Conservation (phyloP, 176 grass and related monocot species). For the Oryza meyeriana region DNA sequence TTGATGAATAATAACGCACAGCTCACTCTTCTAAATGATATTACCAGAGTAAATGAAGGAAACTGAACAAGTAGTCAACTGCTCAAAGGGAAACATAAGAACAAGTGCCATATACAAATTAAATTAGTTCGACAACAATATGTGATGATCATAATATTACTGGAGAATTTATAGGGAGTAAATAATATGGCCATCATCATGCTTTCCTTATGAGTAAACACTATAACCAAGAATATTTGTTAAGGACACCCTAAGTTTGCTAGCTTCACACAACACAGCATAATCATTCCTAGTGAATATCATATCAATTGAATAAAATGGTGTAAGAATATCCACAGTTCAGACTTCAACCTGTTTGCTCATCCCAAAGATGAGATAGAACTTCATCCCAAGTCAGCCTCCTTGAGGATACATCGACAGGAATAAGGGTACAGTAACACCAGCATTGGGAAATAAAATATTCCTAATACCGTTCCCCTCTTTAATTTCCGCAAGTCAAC, state of each 20-base stretch:
- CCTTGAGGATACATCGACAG: conserved; percentile 35
- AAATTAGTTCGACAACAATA: neutral
- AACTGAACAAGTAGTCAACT: neutral
- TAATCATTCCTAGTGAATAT: conserved; percentile 9
- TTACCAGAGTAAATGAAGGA: neutral
- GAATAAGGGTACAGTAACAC: conserved; percentile 37
- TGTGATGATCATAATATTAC: neutral
- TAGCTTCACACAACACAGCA: conserved; percentile 7
- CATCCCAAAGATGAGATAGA: conserved; percentile 40
- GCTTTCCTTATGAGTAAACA: conserved; percentile 1
- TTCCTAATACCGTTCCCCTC: conserved; percentile 37
- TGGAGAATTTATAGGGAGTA: neutral
- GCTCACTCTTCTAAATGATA: conserved; percentile 1
- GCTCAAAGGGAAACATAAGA: neutral
- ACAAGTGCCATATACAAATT: neutral
- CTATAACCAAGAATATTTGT: neutral
- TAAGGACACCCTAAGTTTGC: neutral
- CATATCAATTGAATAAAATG: conserved; percentile 24
- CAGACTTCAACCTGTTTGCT: conserved; percentile 40
- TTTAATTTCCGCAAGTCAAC: conserved; percentile 47
- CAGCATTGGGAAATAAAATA: conserved; percentile 39
- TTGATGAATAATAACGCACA: neutral
- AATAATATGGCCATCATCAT: neutral
- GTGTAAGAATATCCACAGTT: conserved; percentile 33
- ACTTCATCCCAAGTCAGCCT: conserved; percentile 39